A percentile compares a stretch with the other conserved stretches of the same genome.
phyloP scores from a whole-genome alignment of 257 asterid species.

The Nyctanthes arbortristis region DNA sequence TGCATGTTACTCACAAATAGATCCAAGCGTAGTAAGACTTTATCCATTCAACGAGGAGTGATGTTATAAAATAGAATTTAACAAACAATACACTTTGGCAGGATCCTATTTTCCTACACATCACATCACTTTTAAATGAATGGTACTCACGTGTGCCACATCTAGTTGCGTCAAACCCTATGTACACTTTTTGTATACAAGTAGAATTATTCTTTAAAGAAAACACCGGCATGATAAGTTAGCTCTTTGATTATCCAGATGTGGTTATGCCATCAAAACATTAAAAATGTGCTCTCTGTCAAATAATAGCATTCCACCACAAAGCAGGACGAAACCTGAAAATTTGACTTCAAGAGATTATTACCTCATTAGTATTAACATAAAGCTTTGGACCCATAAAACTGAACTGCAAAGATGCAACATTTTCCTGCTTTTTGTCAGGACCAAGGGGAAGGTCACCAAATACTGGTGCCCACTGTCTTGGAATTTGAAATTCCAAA shows the following conservation, averaged over 20 bases:
- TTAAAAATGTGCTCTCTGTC: neutral
- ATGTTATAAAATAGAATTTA: too few species aligned
- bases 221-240: neutral
- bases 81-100: too few species aligned
- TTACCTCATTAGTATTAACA: slow-evolving; percentile 41
- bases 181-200: too few species aligned
- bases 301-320: neutral
- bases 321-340: neutral
- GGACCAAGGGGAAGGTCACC: slow-evolving; percentile 42
- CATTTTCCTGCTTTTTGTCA: slow-evolving; percentile 31
- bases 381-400: slow-evolving; percentile 49
- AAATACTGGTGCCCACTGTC: slow-evolving; percentile 47
- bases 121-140: too few species aligned
- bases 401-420: slow-evolving; percentile 43
- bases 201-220: too few species aligned
- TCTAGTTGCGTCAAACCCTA: too few species aligned
- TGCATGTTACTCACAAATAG: neutral
- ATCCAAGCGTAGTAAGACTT: neutral
- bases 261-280: slow-evolving; percentile 3
- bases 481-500: slow-evolving; percentile 43
- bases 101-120: too few species aligned
- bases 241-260: neutral
- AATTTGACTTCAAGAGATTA: neutral
- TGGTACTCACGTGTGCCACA: too few species aligned
- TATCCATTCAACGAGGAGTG: too few species aligned